Conservation (phyloP, 129 eudicot genomes). For the Erigeron canadensis region DNA sequence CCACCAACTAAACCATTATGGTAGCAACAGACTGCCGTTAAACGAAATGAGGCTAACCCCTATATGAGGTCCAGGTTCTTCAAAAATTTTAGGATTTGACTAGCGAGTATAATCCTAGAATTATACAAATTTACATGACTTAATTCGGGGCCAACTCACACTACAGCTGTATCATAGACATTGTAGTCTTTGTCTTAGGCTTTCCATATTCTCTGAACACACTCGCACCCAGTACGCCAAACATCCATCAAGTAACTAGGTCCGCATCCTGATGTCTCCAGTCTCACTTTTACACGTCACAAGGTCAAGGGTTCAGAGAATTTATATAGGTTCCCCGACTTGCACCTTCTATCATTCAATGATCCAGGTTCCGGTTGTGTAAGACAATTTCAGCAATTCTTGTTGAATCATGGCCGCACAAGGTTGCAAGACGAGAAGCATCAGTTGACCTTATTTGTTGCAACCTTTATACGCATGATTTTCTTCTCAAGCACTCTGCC, state of each 20-base stretch:
- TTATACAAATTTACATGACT: constrained; percentile 27
- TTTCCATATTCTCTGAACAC: background rate
- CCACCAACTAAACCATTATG: too few relatives aligned
- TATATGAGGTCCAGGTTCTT: too few relatives aligned
- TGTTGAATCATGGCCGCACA: constrained; percentile 3
- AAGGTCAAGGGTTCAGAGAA: constrained; percentile 3
- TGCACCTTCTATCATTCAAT: constrained; percentile 7
- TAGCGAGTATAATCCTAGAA: background rate
- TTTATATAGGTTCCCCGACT: background rate
- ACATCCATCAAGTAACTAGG: background rate
- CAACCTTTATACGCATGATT: constrained; percentile 25
- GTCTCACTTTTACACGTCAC: background rate
- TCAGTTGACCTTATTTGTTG: constrained; percentile 22
- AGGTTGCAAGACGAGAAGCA: constrained; percentile 16
- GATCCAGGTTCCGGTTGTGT: constrained; percentile 5
- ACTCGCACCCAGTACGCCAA: background rate
- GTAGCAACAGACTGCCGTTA: too few relatives aligned
- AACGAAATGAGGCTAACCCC: too few relatives aligned
- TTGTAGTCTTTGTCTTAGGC: background rate
- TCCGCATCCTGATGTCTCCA: background rate
- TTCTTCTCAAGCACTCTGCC: constrained; percentile 57
- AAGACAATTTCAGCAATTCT: constrained; percentile 4
- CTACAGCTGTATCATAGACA: background rate
- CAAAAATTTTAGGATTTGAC: too few relatives aligned
- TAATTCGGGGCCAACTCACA: background rate